Conservation (phyloP, 148 eudicot species). For the Cornus florida region DNA sequence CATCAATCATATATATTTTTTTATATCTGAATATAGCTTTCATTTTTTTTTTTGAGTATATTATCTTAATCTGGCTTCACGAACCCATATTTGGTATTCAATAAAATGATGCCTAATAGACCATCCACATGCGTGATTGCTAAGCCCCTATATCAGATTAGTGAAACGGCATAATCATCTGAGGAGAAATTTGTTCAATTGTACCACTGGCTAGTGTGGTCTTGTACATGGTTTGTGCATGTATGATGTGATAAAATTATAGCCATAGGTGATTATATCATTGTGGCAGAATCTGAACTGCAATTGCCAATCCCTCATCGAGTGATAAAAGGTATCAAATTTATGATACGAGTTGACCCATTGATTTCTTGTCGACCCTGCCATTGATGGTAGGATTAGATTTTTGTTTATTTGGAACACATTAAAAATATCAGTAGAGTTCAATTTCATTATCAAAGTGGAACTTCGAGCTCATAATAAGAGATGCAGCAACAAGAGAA, state of each 20-base stretch:
- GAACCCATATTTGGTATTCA: too few relatives aligned
- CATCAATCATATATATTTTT: neutral
- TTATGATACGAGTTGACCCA: too few relatives aligned
- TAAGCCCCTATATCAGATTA: neutral
- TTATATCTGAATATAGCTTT: neutral
- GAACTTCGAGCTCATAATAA: neutral
- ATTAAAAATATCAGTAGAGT: neutral
- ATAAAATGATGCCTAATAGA: conserved; percentile 1
- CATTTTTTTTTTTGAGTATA: too few relatives aligned
- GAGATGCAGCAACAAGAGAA: neutral
- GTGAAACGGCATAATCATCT: neutral
- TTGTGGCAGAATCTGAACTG: neutral
- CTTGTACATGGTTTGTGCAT: neutral
- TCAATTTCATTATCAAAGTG: neutral
- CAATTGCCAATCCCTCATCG: neutral
- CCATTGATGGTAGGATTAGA: neutral
- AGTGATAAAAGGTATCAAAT: neutral
- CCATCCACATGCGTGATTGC: neutral
- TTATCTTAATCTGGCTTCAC: too few relatives aligned
- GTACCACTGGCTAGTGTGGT: neutral
- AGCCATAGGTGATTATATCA: neutral
- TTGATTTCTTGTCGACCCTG: neutral
- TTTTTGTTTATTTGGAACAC: neutral
- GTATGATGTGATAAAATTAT: neutral
- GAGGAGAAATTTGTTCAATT: neutral